These are phyloP conservation scores for Brasilioporus rufonigricans DNA, from an alignment of 768 basidiomycete species.

Conservation along the genomic window DNA sequence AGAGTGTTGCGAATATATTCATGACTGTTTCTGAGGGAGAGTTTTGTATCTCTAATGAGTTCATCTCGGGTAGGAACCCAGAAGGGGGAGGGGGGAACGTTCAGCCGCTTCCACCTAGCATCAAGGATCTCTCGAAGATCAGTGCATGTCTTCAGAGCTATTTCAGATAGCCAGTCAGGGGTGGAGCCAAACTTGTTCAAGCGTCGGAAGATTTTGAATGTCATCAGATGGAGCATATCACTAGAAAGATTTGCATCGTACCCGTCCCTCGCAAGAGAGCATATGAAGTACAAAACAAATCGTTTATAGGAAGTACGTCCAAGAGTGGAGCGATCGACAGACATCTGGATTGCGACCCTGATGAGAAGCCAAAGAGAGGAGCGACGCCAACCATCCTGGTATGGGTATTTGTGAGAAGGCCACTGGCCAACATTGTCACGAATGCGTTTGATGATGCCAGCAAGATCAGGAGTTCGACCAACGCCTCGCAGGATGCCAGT, in stretches of 20 bases:
- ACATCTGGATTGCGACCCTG: conserved; percentile 29
- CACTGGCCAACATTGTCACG: conserved; percentile 15
- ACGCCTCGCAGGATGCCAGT: too few relatives aligned
- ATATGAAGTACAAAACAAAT: conserved; percentile 44
- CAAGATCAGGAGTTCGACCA: conserved; percentile 7
- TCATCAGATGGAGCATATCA: conserved; percentile 26
- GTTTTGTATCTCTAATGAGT: conserved; percentile 24
- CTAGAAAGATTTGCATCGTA: conserved; percentile 8
- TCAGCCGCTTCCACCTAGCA: conserved; percentile 34
- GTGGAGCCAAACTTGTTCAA: conserved; percentile 8
- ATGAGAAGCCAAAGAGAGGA: conserved; percentile 31
- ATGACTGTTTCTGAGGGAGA: too few relatives aligned
- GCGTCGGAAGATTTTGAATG: conserved; percentile 18
- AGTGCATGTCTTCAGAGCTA: conserved; percentile 26
- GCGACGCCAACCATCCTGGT: too few relatives aligned
- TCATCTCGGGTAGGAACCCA: background rate
- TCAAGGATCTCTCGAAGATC: conserved; percentile 21
- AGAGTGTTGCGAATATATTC: conserved; percentile 10
- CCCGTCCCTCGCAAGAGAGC: conserved; percentile 22
- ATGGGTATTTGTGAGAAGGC: too few relatives aligned
- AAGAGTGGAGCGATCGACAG: conserved; percentile 4
- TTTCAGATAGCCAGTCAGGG: conserved; percentile 13
- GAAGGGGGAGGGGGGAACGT: conserved; percentile 21
- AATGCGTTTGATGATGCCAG: conserved; percentile 22
- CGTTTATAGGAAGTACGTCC: conserved; percentile 35